Base-by-base conservation (phyloP, 805 yeast species). In the Metschnikowia corniflorae region DNA sequence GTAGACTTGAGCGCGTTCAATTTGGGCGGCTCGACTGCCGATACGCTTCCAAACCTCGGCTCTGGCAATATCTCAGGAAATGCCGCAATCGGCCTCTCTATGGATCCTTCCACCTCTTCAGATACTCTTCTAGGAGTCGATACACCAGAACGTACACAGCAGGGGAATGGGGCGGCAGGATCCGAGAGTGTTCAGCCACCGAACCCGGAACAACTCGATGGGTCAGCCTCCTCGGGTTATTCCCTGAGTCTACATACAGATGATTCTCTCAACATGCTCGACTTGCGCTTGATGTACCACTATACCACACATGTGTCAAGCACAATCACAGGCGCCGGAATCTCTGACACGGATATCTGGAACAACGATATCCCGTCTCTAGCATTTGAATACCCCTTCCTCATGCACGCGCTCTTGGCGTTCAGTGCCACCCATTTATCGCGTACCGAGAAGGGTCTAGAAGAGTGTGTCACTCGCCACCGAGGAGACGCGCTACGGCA, bases 401-500 rank as follows among this genome's bases (percentile, higher is more conserved):
- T 91, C 47, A 87, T 91, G 96, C 97, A 91, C 55, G 81, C 95
- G 1, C 71, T 91, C 10, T 66, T 91, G 36, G 95, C 95, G 17
- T 86, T 91, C 53, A 80, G 95, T 39, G 97, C 97, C 2, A 86
- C 97, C 0, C 97, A 91, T 63, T 63, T 89, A 33, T 79, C 93
- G 5, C 65, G 95, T 43, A 78, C 83, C 2, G 86, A 82, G 48
- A 70, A 78, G 30, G 86, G 89, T 0, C 68, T 83, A 44, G 93
- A 84, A 51, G 83, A 82, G 52, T 80, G 84, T 46, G 93, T 87
- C 6, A 86, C 94, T 0, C 71, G 79, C 33, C 97, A 91, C 60
- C 64, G 97, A 26, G 86, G 94, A 9, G 94, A 86, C 56, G 95
- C 97, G 0, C 63, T 91, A 31, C 65, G 88, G 35, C 63, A 87